Conservation (phyloP, 2,329 filamentous ascomycete genomes). For the Ramichloridium luteum region DNA sequence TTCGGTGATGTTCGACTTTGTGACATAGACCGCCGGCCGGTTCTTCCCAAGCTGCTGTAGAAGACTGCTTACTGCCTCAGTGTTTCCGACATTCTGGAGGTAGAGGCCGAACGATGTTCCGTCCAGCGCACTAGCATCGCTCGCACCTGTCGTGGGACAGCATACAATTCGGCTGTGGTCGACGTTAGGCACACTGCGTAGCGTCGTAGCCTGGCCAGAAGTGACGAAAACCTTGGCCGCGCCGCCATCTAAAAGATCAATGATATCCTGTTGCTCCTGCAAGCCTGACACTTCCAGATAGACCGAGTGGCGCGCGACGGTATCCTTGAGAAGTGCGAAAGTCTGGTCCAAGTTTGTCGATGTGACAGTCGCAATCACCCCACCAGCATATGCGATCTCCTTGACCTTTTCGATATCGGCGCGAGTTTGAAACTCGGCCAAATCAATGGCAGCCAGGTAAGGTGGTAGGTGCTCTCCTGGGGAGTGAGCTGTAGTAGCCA, state of each 20-base stretch:
- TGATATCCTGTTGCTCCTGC: constrained; percentile 56
- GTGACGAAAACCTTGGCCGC: constrained; percentile 75
- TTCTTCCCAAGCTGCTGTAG: constrained; percentile 39
- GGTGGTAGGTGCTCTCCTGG: constrained; percentile 23
- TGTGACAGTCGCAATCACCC: constrained; percentile 43
- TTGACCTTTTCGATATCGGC: constrained; percentile 35
- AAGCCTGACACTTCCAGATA: constrained; percentile 69
- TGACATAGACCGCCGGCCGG: constrained; percentile 39
- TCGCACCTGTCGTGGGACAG: constrained; percentile 31
- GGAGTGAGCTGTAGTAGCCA: too few relatives aligned
- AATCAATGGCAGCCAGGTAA: constrained; percentile 39
- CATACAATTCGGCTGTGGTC: constrained; percentile 46
- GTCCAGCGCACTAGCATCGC: constrained; percentile 31
- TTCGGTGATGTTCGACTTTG: constrained; percentile 31
- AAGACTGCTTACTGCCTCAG: constrained; percentile 33
- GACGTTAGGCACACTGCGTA: constrained; percentile 41
- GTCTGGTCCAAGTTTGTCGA: constrained; percentile 32
- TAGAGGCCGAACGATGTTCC: constrained; percentile 36
- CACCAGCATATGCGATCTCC: constrained; percentile 46
- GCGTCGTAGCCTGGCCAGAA: constrained; percentile 50
- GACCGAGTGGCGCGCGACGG: constrained; percentile 45
- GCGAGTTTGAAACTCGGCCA: constrained; percentile 31
- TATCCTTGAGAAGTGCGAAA: constrained; percentile 43
- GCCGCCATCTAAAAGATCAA: constrained; percentile 72
- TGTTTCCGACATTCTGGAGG: constrained; percentile 27